Conservation (phyloP, 352 stramenopile genomes). For the Phytophthora cryptogea region DNA sequence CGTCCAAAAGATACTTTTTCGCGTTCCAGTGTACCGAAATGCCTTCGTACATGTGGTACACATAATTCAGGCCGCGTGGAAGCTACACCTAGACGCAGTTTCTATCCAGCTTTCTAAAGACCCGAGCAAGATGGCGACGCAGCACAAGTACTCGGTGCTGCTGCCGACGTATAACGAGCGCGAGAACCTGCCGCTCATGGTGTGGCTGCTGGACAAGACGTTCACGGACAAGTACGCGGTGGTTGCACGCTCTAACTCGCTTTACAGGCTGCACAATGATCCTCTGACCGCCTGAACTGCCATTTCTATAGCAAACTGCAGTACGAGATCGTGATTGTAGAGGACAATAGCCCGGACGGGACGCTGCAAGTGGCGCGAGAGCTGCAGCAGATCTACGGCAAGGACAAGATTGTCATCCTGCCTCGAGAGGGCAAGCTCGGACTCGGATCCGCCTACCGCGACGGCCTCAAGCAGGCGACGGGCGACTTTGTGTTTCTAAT, state of each 20-base stretch:
- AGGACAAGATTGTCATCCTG: slow-evolving; percentile 93
- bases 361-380: slow-evolving; percentile 94
- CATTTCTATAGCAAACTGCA: slow-evolving; percentile 62
- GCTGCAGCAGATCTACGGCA: slow-evolving; percentile 91
- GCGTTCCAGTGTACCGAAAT: too few relatives aligned
- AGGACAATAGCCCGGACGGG: slow-evolving; percentile 97
- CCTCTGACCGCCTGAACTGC: slow-evolving; percentile 7
- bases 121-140: slow-evolving; percentile 15
- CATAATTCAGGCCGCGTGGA: slow-evolving; percentile 19
- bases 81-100: slow-evolving; percentile 8
- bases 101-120: background rate
- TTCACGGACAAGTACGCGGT: slow-evolving; percentile 89
- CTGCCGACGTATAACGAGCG: slow-evolving; percentile 99
- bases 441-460: slow-evolving; percentile 96
- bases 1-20: too few relatives aligned
- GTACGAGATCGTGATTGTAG: slow-evolving; percentile 98
- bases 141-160: slow-evolving; percentile 94
- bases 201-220: slow-evolving; percentile 96
- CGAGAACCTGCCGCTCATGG: slow-evolving; percentile 97
- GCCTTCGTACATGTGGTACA: background rate
- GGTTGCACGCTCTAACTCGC: background rate
- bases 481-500: slow-evolving; percentile 98
- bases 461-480: slow-evolving; percentile 92
- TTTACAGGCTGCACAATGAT: slow-evolving; percentile 6
- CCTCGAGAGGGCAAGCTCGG: slow-evolving; percentile 95